A percentile compares a stretch with the other conserved stretches of the same genome.
phyloP scores from a whole-genome alignment of 2,329 filamentous ascomycete species.

The Xylariaceae sp. region DNA sequence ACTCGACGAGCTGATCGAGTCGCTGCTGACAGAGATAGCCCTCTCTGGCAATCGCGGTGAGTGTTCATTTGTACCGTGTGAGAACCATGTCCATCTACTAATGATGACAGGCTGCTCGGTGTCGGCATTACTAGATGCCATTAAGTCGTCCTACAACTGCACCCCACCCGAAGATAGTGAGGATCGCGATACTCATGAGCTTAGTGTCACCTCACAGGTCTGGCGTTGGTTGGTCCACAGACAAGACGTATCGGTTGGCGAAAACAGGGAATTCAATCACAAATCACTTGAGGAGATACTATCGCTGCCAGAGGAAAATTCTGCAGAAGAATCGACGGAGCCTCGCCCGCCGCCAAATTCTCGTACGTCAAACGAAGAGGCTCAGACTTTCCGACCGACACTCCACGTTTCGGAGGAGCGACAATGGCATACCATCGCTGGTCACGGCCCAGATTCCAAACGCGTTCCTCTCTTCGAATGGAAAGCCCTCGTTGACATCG shows the following conservation, averaged over 20 bases:
- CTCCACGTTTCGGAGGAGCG: constrained; percentile 51
- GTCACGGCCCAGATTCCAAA: constrained; percentile 56
- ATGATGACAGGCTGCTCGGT: constrained; percentile 30
- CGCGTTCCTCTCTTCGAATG: constrained; percentile 56
- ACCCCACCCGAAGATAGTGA: too few relatives aligned
- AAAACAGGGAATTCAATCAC: constrained; percentile 33
- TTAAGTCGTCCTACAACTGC: constrained; percentile 29
- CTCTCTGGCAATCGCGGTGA: constrained; percentile 41
- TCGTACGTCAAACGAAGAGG: constrained; percentile 1
- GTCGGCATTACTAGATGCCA: constrained; percentile 22
- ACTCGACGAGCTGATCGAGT: constrained; percentile 43
- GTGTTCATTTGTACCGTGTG: constrained; percentile 17
- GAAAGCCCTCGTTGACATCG: constrained; percentile 55
- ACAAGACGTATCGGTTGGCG: constrained; percentile 39
- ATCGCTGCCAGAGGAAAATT: constrained; percentile 32
- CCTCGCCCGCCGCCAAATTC: background rate
- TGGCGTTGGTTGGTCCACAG: constrained; percentile 40
- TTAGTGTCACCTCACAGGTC: constrained; percentile 36
- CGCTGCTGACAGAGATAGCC: constrained; percentile 41
- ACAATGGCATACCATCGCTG: constrained; percentile 57
- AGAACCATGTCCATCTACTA: too few relatives aligned
- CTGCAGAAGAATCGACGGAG: constrained; percentile 1
- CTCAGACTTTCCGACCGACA: constrained; percentile 19
- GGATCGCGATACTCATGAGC: constrained; percentile 21
- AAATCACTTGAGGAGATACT: constrained; percentile 39